Conservation (phyloP, 108 stramenopile genomes). For the Nitzschia sp. region DNA sequence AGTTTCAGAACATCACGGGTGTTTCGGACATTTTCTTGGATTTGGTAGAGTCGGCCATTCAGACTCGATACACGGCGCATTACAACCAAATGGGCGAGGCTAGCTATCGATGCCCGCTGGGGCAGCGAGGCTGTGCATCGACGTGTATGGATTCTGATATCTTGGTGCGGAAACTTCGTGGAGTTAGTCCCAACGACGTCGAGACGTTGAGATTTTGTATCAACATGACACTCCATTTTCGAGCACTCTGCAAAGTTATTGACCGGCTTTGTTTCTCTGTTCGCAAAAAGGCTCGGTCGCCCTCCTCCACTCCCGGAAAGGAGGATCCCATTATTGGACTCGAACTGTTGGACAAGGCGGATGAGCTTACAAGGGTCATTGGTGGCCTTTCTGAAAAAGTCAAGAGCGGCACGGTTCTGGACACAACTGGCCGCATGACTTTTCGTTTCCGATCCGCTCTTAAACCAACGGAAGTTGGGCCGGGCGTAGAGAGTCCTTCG, state of each 20-base stretch:
- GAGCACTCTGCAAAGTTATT: constrained; percentile 54
- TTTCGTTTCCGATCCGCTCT: constrained; percentile 48
- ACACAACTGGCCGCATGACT: constrained; percentile 69
- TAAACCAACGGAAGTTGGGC: not conserved
- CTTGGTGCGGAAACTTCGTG: constrained; percentile 44
- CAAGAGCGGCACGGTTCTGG: constrained; percentile 59
- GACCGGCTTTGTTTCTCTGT: constrained; percentile 17
- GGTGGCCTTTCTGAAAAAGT: constrained; percentile 52
- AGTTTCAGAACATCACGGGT: constrained; percentile 26
- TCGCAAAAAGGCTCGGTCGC: not conserved
- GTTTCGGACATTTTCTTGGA: constrained; percentile 58
- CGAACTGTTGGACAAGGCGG: constrained; percentile 50
- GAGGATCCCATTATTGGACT: not conserved
- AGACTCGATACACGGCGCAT: constrained; percentile 34
- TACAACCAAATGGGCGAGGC: constrained; percentile 12
- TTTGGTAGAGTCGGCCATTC: constrained; percentile 36
- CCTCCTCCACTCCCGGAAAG: not conserved
- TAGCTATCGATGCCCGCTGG: constrained; percentile 26
- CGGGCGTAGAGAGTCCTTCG: not conserved
- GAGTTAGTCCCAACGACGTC: constrained; percentile 42
- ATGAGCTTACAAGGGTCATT: constrained; percentile 55
- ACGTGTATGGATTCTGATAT: constrained; percentile 30
- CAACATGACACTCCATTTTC: constrained; percentile 56
- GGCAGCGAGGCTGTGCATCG: constrained; percentile 21
- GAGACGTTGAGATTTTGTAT: constrained; percentile 60